Base-by-base conservation (phyloP, 2,329 filamentous ascomycete genomes). In the Trichophyton simii region DNA sequence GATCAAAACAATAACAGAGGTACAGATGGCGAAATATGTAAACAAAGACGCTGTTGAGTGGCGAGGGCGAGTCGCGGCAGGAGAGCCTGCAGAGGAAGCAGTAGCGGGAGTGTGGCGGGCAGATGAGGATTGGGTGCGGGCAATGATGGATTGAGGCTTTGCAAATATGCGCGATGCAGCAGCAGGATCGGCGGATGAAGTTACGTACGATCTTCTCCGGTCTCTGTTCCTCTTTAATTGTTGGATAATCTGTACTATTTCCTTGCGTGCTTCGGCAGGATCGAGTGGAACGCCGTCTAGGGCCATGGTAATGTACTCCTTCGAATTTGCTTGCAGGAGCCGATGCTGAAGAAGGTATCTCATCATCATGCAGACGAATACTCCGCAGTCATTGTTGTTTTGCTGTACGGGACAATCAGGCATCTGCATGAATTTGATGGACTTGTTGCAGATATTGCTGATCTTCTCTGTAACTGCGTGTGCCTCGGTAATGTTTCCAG, bases 351-450 rank as follows among this genome's bases (percentile, higher is more conserved):
- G 81, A n/a, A 99, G 77, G 75, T 96, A 88, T 57, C 91, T 85
- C 91, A 99, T 99, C 64, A 92, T 82, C 66, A 97, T 83, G 73
- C 94, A 97, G 2, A 99, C 94, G 72, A 91, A 97, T 0, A 99
- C 89, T 18, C 94, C 94, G 68, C 94, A 99, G 74, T 99, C 94
- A 70, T 84, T 92, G 28, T 88, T 85, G 67, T 97, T 97, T 67
- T 91, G 87, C 73, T 99, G 94, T 69, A 95, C 88, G 0, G 94
- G 94, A 8, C 85, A 87, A 70, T 97, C 92, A 0, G 87, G 80
- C 60, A 99, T 80, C 72, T 92, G 85, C 69, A 91, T 83, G 71
- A 95, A 96, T 18, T 72, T 70, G 20, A 85, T 80, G 18, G 95
- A 76, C 3, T 79, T 79, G 62, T 83, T 82, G 38, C 97, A 80